These are phyloP conservation scores for Colletotrichum paranaense DNA, from an alignment of 2,329 filamentous ascomycete genomes.

Conservation along the genomic window DNA sequence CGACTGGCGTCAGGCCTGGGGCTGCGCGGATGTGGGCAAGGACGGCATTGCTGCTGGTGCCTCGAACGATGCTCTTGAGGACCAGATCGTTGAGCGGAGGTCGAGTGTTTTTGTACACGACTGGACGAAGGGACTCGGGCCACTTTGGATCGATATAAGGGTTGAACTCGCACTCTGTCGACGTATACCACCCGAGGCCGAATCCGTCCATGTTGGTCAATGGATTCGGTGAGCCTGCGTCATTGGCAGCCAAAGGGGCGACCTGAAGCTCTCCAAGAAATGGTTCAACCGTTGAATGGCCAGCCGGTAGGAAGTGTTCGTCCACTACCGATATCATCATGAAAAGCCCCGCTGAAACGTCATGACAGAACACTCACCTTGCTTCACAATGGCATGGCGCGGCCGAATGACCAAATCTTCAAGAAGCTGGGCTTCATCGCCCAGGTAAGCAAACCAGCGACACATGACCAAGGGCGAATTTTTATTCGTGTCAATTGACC, in stretches of 20 bases:
- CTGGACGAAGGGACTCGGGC: conserved; percentile 9
- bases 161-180: conserved; percentile 18
- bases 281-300: conserved; percentile 3
- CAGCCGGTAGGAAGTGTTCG: conserved; percentile 20
- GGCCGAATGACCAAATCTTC: conserved; percentile 25
- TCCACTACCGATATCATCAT: conserved; percentile 4
- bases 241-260: conserved; percentile 14
- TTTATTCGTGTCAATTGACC: neutral
- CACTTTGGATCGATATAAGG: neutral
- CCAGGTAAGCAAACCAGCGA: conserved; percentile 27
- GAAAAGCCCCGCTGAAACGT: no score
- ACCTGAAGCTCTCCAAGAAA: conserved; percentile 4
- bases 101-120: conserved; percentile 27
- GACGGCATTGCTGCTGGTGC: conserved; percentile 21
- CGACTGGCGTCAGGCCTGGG: conserved; percentile 16
- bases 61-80: conserved; percentile 21
- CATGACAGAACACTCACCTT: neutral
- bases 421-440: conserved; percentile 27
- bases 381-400: conserved; percentile 27
- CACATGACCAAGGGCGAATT: neutral
- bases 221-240: conserved; percentile 21
- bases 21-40: conserved; percentile 27
- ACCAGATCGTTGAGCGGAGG: conserved; percentile 29
- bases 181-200: conserved; percentile 20
- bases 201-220: conserved; percentile 32